Percentiles rank a stretch among this genome's conserved stretches.
phyloP scores from a whole-genome alignment of 1,284 basidiomycete genomes.

The Malassezia cuniculi region DNA sequence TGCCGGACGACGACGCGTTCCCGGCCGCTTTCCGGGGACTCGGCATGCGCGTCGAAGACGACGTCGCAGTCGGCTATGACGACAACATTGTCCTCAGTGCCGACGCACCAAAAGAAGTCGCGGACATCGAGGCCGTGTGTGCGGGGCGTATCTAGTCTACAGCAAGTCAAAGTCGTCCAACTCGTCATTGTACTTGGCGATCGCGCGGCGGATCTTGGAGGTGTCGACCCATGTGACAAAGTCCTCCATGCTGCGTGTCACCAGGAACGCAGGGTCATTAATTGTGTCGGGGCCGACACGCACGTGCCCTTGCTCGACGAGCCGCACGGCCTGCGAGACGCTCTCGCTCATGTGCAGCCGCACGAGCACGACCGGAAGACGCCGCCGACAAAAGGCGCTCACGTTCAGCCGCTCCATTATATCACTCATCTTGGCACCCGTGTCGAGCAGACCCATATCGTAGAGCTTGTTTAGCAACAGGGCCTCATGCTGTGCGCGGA shows the following conservation, averaged over 20 bases:
- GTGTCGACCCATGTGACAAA: constrained; percentile 99
- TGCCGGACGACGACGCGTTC: constrained; percentile 29
- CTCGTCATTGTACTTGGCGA: constrained; percentile 95
- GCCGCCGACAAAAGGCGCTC: constrained; percentile 76
- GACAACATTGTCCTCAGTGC: constrained; percentile 27
- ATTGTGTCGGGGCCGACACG: constrained; percentile 90
- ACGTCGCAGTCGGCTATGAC: constrained; percentile 27
- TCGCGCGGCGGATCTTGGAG: constrained; percentile 85
- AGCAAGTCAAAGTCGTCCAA: constrained; percentile 43
- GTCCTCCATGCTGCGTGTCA: constrained; percentile 90
- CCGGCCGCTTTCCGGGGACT: constrained; percentile 36
- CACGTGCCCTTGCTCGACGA: constrained; percentile 96
- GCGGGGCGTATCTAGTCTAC: constrained; percentile 13
- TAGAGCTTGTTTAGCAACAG: constrained; percentile 86
- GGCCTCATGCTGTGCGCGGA: constrained; percentile 69
- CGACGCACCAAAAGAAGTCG: constrained; percentile 36
- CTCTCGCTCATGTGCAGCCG: constrained; percentile 89
- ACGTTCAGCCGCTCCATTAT: constrained; percentile 73
- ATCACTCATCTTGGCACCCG: constrained; percentile 49
- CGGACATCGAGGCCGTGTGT: constrained; percentile 38
- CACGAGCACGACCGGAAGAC: constrained; percentile 84
- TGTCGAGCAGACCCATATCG: constrained; percentile 78
- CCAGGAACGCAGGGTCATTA: constrained; percentile 90
- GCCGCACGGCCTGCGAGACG: constrained; percentile 89
- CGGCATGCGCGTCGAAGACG: constrained; percentile 42